Evolutionary conservation across 2,329 filamentous ascomycete species (phyloP), one percentile per base, ranked within the genome.

Genomic region (Alternaria incomplexa): DNA sequence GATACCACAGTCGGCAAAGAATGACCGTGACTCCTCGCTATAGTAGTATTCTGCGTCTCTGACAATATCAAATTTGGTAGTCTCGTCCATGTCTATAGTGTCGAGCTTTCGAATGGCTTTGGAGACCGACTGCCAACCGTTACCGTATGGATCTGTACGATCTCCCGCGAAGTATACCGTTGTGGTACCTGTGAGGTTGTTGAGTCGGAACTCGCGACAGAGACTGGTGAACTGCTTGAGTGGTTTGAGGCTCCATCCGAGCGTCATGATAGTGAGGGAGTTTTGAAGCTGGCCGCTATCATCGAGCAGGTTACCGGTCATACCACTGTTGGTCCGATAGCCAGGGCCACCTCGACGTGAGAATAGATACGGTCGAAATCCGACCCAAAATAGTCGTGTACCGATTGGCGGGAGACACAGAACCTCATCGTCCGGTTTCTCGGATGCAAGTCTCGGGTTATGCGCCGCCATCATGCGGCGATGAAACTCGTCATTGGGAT

Each of bases 31-130:
- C 28, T 70, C 61, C 13, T 71, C 69, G 58, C 79, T 73, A 22
- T 82, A 77, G 61, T 81, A 83, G 51, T 79, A 71, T 40, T 78
- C 68, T 17, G 79, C 69, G 62, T 83, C 78, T 52, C 66, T 62
- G 9, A 81, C 57, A 28, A 81, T 58, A 45, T 77, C 71, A 44
- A 64, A 48, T 51, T 77, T 77, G 15, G 66, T 32, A 2, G 53
- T 48, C n/a, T 73, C 68, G 20, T 77, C 71, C 70, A 78, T 75
- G 40, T 78, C 74, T 30, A 77, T 74, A 3, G 73, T 74, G 30
- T 76, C 73, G 1, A 77, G 68, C 44, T 67, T 76, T 11, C 74
- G 70, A 7, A 70, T 62, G 13, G 72, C 63, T 57, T 76, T 76
- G 28, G 61, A 65, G 3, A 74, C 67, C 0, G 72, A 69, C 15